Conservation (phyloP, 1,284 basidiomycete species). For the Leccinum subfulvum region DNA sequence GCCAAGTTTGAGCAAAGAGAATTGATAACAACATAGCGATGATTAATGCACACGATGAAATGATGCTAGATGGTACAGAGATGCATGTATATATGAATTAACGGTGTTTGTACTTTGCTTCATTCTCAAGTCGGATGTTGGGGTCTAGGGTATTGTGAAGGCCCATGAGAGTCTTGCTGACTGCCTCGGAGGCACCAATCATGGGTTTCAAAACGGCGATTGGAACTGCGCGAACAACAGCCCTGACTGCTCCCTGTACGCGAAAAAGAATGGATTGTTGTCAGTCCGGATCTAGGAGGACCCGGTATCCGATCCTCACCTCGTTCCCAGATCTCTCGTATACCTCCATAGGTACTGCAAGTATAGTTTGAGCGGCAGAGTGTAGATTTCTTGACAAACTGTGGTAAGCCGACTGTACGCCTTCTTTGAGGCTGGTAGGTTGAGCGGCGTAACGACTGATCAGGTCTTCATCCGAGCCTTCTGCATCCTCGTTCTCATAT, state of each 20-base stretch:
- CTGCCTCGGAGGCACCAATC: slow-evolving; percentile 94
- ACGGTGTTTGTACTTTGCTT: slow-evolving; percentile 86
- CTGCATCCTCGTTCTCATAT: slow-evolving; percentile 37
- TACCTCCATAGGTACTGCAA: slow-evolving; percentile 98
- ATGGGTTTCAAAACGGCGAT: slow-evolving; percentile 95
- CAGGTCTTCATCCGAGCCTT: slow-evolving; percentile 46
- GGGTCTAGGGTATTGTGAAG: slow-evolving; percentile 89
- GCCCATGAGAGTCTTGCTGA: slow-evolving; percentile 92
- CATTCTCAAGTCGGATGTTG: slow-evolving; percentile 72
- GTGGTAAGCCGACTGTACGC: slow-evolving; percentile 86
- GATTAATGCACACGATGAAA: slow-evolving; percentile 16
- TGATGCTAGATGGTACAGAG: slow-evolving; percentile 23
- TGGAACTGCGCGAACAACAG: slow-evolving; percentile 93
- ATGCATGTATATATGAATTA: slow-evolving; percentile 30
- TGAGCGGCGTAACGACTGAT: slow-evolving; percentile 92
- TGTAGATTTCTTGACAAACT: slow-evolving; percentile 84
- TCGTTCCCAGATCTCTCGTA: slow-evolving; percentile 90
- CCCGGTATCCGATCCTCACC: slow-evolving; percentile 44
- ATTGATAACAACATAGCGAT: slow-evolving; percentile 3
- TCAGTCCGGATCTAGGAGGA: background rate
- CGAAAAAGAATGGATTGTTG: background rate
- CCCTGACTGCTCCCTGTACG: slow-evolving; percentile 79
- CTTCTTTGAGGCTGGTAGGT: slow-evolving; percentile 80
- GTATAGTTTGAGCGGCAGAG: slow-evolving; percentile 95
- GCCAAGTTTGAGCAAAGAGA: background rate